Base-by-base conservation (phyloP, 1,284 basidiomycete species). In the Cryptococcus wingfieldii region DNA sequence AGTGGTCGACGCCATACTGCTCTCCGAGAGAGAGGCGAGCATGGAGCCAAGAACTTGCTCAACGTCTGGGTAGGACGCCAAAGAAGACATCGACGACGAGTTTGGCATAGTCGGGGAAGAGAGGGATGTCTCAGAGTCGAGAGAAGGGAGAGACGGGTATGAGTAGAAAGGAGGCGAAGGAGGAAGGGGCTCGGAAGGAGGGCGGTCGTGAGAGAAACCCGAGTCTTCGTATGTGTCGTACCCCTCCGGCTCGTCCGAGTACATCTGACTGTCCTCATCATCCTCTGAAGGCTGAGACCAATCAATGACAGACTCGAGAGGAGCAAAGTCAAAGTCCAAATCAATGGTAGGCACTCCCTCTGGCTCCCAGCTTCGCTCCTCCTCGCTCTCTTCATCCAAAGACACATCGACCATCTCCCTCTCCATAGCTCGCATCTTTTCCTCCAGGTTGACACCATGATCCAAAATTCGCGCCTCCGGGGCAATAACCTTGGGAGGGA, bases 81-180 rank as follows among this genome's bases (percentile, higher is more conserved):
- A 46, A 10, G 67, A 68, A 14, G 60, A 57, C 45, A 50, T 51
- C 14, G 64, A 63, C 12, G 55, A 53, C 4, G 60, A 65, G 8
- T 56, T 54, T 1, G 46, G 51, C 34, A 69, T 57, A 13, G 64
- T 52, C 4, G 62, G 66, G 12, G 44, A 23, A n/a, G 68, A 67
- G 5, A 61, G 62, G 44, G 70, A 56, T 2, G 68, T 66, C 7
- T 51, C 53, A 1, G 69, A 71, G 9, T 54, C 55, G 13, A 71
- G 62, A 7, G 72, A 74, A 1, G 71, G 71, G 43, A 72, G 65
- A 2, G 72, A 75, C 1, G 63, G 56, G 55, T 67, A 71, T 27
- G 71, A 70, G 43, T 60, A 55, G 62, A 65, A 71, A 34, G 66
- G 68, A 28, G 62, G 67, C 23, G 64, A 68, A 45, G 63, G 70